Conservation (phyloP, 2,329 filamentous ascomycete genomes). For the Zymoseptoria pseudotritici region DNA sequence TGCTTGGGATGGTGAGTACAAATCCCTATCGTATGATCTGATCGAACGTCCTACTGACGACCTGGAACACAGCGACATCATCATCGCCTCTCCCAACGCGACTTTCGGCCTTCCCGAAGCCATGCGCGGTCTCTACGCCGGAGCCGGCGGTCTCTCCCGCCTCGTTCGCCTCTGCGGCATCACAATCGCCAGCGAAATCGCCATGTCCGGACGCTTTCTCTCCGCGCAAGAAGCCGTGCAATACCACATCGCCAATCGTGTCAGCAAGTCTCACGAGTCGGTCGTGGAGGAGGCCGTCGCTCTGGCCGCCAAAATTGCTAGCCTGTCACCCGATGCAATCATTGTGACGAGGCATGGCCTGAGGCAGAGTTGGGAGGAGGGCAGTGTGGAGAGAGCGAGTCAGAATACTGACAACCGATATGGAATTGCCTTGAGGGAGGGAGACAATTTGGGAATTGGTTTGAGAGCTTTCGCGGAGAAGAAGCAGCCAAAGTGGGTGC, state of each 20-base stretch:
- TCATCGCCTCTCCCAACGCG: slow-evolving; percentile 46
- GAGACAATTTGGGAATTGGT: slow-evolving; percentile 45
- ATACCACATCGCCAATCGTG: slow-evolving; percentile 36
- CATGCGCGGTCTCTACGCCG: slow-evolving; percentile 48
- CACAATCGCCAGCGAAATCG: slow-evolving; percentile 45
- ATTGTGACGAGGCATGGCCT: slow-evolving; percentile 37
- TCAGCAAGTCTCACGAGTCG: slow-evolving; percentile 29
- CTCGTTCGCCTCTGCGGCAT: slow-evolving; percentile 44
- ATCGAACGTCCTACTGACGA: neutral
- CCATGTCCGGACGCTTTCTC: slow-evolving; percentile 41
- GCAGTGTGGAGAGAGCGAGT: slow-evolving; percentile 34
- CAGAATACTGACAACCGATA: slow-evolving; percentile 39
- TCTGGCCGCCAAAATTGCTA: slow-evolving; percentile 31
- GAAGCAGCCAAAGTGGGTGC: slow-evolving; percentile 43
- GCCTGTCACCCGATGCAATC: slow-evolving; percentile 33
- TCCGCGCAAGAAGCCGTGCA: slow-evolving; percentile 39
- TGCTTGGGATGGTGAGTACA: slow-evolving; percentile 40
- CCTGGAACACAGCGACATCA: slow-evolving; percentile 36
- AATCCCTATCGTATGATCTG: neutral
- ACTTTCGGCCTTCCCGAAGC: slow-evolving; percentile 49
- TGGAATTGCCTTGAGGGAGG: slow-evolving; percentile 33
- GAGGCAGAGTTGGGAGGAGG: slow-evolving; percentile 35
- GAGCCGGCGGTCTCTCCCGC: slow-evolving; percentile 46
- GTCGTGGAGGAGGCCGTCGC: slow-evolving; percentile 33
- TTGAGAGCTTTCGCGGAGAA: slow-evolving; percentile 47